These are phyloP conservation scores for Lactarius vividus DNA, from an alignment of 768 basidiomycete species.

Conservation along the genomic window DNA sequence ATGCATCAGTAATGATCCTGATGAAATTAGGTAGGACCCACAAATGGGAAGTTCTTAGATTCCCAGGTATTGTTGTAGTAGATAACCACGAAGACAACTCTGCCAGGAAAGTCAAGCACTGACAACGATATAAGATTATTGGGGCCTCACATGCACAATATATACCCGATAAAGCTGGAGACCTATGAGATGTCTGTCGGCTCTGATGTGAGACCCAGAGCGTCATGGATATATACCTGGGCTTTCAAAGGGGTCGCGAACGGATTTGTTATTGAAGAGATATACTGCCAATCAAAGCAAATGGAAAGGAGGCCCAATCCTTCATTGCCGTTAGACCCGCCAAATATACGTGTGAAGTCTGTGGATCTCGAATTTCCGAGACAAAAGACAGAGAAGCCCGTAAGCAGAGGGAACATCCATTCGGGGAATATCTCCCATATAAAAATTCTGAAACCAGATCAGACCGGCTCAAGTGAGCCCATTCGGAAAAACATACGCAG, in stretches of 20 bases:
- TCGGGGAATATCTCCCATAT: conserved; percentile 29
- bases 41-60: conserved; percentile 26
- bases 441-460: conserved; percentile 33
- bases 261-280: conserved; percentile 40
- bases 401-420: conserved; percentile 30
- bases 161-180: conserved; percentile 49
- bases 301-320: conserved; percentile 31
- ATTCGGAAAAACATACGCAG: conserved; percentile 30
- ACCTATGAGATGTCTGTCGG: conserved; percentile 32
- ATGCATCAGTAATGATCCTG: neutral
- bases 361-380: conserved; percentile 30
- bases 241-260: conserved; percentile 54
- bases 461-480: neutral
- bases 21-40: neutral
- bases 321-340: conserved; percentile 31
- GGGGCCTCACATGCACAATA: conserved; percentile 47
- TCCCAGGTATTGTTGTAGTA: conserved; percentile 33
- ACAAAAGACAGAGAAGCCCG: conserved; percentile 33
- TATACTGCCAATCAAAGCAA: conserved; percentile 33
- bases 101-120: conserved; percentile 7
- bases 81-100: conserved; percentile 31
- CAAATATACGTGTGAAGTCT: conserved; percentile 30
- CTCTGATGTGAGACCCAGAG: neutral
- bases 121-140: neutral
- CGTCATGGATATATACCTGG: conserved; percentile 29